These are phyloP conservation scores for Ogataea chonburiensis DNA, from an alignment of 805 yeast genomes.

Conservation along the genomic window DNA sequence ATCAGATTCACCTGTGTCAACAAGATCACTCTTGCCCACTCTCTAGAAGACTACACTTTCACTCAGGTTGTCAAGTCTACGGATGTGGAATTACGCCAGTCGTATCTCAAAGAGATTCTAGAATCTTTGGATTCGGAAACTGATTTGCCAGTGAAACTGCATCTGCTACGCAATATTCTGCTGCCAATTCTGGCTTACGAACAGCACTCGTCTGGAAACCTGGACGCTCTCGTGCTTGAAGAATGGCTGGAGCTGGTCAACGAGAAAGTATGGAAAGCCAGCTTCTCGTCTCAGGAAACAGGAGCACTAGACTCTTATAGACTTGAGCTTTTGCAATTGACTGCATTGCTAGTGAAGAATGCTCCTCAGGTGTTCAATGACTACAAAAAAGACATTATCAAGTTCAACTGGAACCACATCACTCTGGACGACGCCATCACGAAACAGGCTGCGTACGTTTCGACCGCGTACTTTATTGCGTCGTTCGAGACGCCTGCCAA, in stretches of 20 bases:
- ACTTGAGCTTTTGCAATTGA: constrained; percentile 74
- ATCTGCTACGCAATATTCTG: constrained; percentile 58
- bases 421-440: constrained; percentile 84
- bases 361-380: constrained; percentile 60
- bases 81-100: constrained; percentile 46
- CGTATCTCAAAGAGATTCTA: constrained; percentile 51
- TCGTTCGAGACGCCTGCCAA: constrained; percentile 87
- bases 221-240: constrained; percentile 15
- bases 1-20: constrained; percentile 45
- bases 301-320: constrained; percentile 74
- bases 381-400: constrained; percentile 78
- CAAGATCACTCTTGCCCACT: constrained; percentile 44
- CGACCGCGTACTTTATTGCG: constrained; percentile 81
- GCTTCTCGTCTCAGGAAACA: constrained; percentile 51
- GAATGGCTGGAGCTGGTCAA: constrained; percentile 66
- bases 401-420: constrained; percentile 91
- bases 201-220: constrained; percentile 45
- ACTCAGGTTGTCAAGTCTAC: constrained; percentile 50
- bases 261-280: constrained; percentile 70
- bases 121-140: constrained; percentile 46
- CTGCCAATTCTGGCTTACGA: constrained; percentile 67
- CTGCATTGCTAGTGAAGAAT: constrained; percentile 71
- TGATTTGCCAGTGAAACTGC: constrained; percentile 55
- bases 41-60: constrained; percentile 58
- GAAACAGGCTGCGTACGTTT: constrained; percentile 89